Evolutionary conservation across 31 red algal species (phyloP).

Genomic region (Asparagopsis taxiformis): DNA sequence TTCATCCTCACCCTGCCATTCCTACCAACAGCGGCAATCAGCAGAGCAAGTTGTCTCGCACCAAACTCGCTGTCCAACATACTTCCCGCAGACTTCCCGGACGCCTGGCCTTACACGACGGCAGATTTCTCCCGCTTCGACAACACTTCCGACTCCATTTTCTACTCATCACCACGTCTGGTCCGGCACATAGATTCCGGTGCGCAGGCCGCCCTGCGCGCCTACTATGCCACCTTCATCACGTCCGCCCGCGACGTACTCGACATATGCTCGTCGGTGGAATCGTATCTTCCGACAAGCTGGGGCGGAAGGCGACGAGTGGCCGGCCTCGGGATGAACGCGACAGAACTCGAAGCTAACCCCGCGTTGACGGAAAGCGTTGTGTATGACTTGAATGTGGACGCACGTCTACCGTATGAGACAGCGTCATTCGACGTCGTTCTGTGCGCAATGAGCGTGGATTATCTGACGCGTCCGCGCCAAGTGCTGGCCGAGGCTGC

Average conservation of each 20-base stretch:
- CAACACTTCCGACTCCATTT: constrained; percentile 35
- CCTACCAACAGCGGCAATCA: too few relatives aligned
- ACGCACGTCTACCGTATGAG: constrained; percentile 46
- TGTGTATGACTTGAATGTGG: constrained; percentile 67
- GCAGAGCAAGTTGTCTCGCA: too few relatives aligned
- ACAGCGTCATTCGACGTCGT: constrained; percentile 78
- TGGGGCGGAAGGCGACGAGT: constrained; percentile 9
- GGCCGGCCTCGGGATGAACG: constrained; percentile 76
- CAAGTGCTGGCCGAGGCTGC: constrained; percentile 57
- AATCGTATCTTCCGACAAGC: constrained; percentile 59
- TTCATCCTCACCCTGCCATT: too few relatives aligned
- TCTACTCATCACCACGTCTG: constrained; percentile 81
- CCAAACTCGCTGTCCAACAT: neutral
- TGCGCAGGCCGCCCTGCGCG: constrained; percentile 32
- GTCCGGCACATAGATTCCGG: constrained; percentile 74
- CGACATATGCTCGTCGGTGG: constrained; percentile 80
- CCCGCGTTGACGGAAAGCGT: constrained; percentile 38
- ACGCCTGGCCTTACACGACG: constrained; percentile 56
- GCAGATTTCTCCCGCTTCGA: constrained; percentile 79
- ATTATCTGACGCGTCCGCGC: constrained; percentile 73
- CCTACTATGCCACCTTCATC: constrained; percentile 34
- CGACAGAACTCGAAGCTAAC: constrained; percentile 62
- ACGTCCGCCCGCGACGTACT: constrained; percentile 15
- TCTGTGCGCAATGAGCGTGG: constrained; percentile 67
- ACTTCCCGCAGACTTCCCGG: constrained; percentile 12